phyloP scores from a whole-genome alignment of 331 rosid species.

The Cydonia oblonga region DNA sequence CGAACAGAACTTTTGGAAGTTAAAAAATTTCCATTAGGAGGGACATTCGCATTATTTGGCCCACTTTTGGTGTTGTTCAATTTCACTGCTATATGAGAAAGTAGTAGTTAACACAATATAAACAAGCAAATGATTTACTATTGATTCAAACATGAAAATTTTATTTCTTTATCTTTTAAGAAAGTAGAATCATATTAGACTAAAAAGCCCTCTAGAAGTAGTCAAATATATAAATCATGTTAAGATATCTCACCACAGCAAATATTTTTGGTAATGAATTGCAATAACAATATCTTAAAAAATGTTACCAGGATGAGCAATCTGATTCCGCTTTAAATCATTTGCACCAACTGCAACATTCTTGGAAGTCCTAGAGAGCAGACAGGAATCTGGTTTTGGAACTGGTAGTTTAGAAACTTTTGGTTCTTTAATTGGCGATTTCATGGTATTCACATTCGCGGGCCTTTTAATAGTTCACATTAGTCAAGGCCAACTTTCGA shows the following conservation, averaged over 20 bases:
- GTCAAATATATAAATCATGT: neutral
- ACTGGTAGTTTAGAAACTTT: conserved; percentile 37
- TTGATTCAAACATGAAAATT: neutral
- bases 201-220: neutral
- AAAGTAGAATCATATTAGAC: neutral
- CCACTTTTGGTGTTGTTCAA: conserved; percentile 20
- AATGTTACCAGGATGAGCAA: conserved; percentile 34
- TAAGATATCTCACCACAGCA: neutral
- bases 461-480: conserved; percentile 48
- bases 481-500: conserved; percentile 42
- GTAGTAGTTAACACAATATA: conserved; percentile 10
- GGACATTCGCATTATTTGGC: conserved; percentile 24
- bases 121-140: neutral
- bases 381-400: conserved; percentile 29
- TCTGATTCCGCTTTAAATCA: conserved; percentile 41
- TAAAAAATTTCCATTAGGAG: conserved; percentile 26
- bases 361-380: conserved; percentile 24
- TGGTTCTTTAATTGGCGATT: conserved; percentile 31
- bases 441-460: conserved; percentile 22
- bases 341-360: conserved; percentile 22
- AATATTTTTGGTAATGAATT: neutral
- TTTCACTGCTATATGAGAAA: conserved; percentile 17
- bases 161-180: neutral
- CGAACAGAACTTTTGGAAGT: conserved; percentile 30
- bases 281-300: neutral